phyloP scores from a whole-genome alignment of 1,284 basidiomycete species.

The Vanrija pseudolonga region DNA sequence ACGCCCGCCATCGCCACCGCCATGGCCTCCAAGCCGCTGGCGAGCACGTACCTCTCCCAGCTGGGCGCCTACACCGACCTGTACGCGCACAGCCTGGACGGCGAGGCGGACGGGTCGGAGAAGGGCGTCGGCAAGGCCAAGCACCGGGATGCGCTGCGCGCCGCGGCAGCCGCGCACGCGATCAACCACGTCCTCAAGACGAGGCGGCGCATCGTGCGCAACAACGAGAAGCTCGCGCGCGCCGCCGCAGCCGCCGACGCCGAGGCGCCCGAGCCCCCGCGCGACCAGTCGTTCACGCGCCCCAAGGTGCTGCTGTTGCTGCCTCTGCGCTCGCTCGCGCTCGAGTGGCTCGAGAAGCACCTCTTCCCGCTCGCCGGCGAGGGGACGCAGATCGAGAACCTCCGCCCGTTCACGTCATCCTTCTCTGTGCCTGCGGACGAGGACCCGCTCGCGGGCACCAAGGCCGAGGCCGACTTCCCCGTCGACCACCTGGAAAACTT shows the following conservation, averaged over 20 bases:
- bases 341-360: constrained; percentile 67
- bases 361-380: constrained; percentile 63
- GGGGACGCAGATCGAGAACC: constrained; percentile 75
- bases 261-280: constrained; percentile 56
- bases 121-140: constrained; percentile 27
- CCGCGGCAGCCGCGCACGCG: constrained; percentile 68
- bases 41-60: constrained; percentile 59
- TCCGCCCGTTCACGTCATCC: constrained; percentile 72
- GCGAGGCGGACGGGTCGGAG: constrained; percentile 46
- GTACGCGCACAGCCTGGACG: constrained; percentile 62
- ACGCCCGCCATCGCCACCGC: constrained; percentile 55
- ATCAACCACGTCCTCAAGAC: constrained; percentile 89
- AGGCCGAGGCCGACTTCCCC: constrained; percentile 65
- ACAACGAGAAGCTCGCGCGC: constrained; percentile 81
- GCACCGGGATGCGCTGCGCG: constrained; percentile 55
- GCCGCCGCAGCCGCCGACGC: constrained; percentile 46
- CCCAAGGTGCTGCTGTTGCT: constrained; percentile 88
- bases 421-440: constrained; percentile 73
- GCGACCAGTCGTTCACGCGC: constrained; percentile 96
- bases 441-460: constrained; percentile 67
- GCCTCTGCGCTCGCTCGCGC: constrained; percentile 85
- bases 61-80: constrained; percentile 63
- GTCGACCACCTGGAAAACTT: constrained; percentile 89
- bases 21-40: constrained; percentile 48
- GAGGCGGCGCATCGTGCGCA: constrained; percentile 85